Evolutionary conservation across 495 filamentous ascomycete genomes (phyloP), one percentile per base, ranked within the genome.

Genomic region (Aspergillus bridgeri): DNA sequence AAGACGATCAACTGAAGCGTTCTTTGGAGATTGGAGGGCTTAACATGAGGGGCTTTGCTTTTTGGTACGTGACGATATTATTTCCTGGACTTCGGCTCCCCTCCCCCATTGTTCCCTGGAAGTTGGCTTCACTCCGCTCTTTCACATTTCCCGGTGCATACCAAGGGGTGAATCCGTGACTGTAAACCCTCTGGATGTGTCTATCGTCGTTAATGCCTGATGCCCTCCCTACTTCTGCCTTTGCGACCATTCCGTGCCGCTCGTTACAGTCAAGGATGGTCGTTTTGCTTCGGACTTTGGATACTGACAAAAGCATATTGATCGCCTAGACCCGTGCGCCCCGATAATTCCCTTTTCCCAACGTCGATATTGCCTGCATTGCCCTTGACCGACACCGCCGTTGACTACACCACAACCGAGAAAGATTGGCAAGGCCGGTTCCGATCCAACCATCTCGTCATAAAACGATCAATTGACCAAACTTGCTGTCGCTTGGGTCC

Each of bases 381-480:
- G 23, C 47, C 53, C 33, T 44, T 38, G 33, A 38, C 9, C 13
- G 33, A 38, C 33, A 13, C 33, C 7, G 33, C 13, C 52, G 48
- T 33, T 52, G 38, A 42, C 53, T 24, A 46, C 53, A 48, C 43
- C 44, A 49, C 38, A 33, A 38, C 25, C 42, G 42, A 33, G 56
- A 48, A 62, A 59, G 53, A 64, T 65, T 65, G 60, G 58, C 60
- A 57, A 65, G 64, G 66, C 66, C 65, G 66, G 66, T 54, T 60
- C 62, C 53, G 46, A 54, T 61, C 57, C 63, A 59, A 59, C 64
- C 57, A 24, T 50, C 53, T 60, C 53, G 27, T 38, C 42, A 23
- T 13, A 38, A 38, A 38, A 38, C 33, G 3, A 13, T 15, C 33
- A 38, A 38, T 38, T 15, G 33, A 8, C 9, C 33, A 38, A 15